These are phyloP conservation scores for Pseudogymnoascus destructans DNA, from an alignment of 2,329 filamentous ascomycete species.

Conservation along the genomic window DNA sequence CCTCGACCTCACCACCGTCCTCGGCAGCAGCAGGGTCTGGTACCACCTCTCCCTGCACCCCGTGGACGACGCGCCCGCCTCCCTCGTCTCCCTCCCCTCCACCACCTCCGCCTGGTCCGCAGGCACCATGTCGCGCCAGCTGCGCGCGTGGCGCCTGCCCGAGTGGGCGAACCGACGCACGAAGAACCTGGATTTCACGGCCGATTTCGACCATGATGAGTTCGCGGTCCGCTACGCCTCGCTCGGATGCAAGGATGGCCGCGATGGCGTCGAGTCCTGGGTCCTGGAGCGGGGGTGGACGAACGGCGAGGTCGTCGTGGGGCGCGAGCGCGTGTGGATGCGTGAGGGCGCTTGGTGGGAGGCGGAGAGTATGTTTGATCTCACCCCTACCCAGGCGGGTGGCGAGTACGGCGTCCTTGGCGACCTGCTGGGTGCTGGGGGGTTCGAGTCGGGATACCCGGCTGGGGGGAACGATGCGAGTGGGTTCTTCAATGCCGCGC, in stretches of 20 bases:
- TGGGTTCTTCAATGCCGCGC: conserved; percentile 55
- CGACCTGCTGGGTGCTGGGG: conserved; percentile 40
- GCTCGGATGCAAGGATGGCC: conserved; percentile 78
- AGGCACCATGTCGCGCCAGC: conserved; percentile 78
- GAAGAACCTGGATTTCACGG: conserved; percentile 85
- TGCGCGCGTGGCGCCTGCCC: conserved; percentile 83
- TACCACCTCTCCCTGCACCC: conserved; percentile 88
- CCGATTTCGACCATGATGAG: conserved; percentile 90
- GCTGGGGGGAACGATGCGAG: conserved; percentile 36
- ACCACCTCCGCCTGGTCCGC: conserved; percentile 85
- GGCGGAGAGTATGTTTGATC: conserved; percentile 87
- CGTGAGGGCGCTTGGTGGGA: conserved; percentile 94
- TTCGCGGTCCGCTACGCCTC: conserved; percentile 71
- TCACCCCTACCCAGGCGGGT: conserved; percentile 39
- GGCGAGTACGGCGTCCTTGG: conserved; percentile 28
- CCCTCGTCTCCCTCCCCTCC: conserved; percentile 56
- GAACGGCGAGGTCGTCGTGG: conserved; percentile 89
- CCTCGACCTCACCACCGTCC: conserved; percentile 59
- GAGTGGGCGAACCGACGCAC: conserved; percentile 95
- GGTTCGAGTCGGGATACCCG: conserved; percentile 62
- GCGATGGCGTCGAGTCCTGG: conserved; percentile 90
- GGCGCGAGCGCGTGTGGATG: conserved; percentile 89
- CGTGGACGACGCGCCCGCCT: conserved; percentile 70
- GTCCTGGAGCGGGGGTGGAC: conserved; percentile 92
- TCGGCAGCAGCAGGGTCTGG: conserved; percentile 84